Evolutionary conservation across 1,139 yeast species (phyloP), one percentile per base, ranked within the genome.

Genomic region (Arxiozyma slooffiae): DNA sequence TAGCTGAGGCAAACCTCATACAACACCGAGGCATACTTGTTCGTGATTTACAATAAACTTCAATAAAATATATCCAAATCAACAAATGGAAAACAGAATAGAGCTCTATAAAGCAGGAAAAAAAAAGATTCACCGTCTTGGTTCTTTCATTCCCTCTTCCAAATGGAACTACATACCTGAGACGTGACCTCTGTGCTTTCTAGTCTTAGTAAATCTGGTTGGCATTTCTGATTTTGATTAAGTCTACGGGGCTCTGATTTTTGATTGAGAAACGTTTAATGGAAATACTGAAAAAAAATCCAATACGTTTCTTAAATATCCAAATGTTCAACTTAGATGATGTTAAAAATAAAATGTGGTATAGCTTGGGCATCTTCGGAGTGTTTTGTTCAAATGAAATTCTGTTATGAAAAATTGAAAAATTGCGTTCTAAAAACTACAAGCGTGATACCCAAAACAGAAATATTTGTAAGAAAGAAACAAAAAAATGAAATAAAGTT

Each of bases 121-220:
- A 39, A 39, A 20, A 39, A 39, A 39, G 41, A 39, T 39, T 62
- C 67, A 59, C 61, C 63, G 66, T 62, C 70, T 67, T 67, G 70
- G 70, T 67, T 67, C 70, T 67, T 67, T 67, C 70, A 55, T 66
- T 66, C 69, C 67, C 66, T 64, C 66, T 61, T 61, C 64, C 63
- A 56, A 57, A 53, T 54, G 67, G 69, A 66, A 66, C 59, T 67
- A 82, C 89, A 80, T 83, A 86, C 95, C 95, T 75, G 97, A 88
- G 78, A 92, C 97, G 95, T 94, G 84, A 79, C 99, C 99, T 87
- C 99, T 88, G 86, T 88, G 97, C 84, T 92, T 94, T 87, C 99
- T 89, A 79, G 97, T 92, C 80, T 92, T 89, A 73, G 96, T 86
- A 75, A 87, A 84, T 89, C 98, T 89, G 82, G 98, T 89, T 78